Base-by-base conservation (phyloP, 73 alveolate species). In the Paramecium tetraurelia region DNA sequence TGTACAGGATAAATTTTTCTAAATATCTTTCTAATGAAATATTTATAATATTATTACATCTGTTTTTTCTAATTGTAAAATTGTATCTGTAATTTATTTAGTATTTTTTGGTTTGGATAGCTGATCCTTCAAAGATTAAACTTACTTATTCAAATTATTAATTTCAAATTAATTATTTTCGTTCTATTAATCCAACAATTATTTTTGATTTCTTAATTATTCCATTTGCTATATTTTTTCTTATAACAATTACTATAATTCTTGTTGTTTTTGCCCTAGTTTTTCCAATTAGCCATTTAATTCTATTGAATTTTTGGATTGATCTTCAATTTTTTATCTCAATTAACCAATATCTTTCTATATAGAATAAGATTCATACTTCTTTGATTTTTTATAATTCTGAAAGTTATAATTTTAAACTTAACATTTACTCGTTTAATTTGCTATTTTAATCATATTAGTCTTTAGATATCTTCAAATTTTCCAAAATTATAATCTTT, bases 1-100 rank as follows among this genome's bases (percentile, higher is more conserved):
- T 29, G 80, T 70, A 21, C 94, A 89, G 5, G 86, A 58, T 21
- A 89, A 33, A 40, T 83, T 89, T 48, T 89, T 89, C 58, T 70
- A 72, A 5, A 89, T 89, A 29, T 89, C 94, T 89, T 46, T 70
- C 94, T 89, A 89, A 89, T 4, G 5, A 16, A 53, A 53, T 53
- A 1, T 70, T 71, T 18, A 80, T 7, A 31, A 7, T 24, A 41
- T 80, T 18, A 33, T 20, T 80, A 80, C 90, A 44, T 80, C 90
- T 21, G 90, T 80, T 44, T 80, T 80, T 46, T 80, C 90, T 46
- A 80, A 80, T 48, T 43, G 24, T 44, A 31, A 48, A 10, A 80
- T 33, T 40, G 90, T 44, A 22, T 80, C 90, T n/a, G 41, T 41
- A 18, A 80, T 40, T 27, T 27, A 33, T 80, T 80, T 80, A 7